Conservation (phyloP, 2,329 filamentous ascomycete species). For the Fusarium verrucosum region DNA sequence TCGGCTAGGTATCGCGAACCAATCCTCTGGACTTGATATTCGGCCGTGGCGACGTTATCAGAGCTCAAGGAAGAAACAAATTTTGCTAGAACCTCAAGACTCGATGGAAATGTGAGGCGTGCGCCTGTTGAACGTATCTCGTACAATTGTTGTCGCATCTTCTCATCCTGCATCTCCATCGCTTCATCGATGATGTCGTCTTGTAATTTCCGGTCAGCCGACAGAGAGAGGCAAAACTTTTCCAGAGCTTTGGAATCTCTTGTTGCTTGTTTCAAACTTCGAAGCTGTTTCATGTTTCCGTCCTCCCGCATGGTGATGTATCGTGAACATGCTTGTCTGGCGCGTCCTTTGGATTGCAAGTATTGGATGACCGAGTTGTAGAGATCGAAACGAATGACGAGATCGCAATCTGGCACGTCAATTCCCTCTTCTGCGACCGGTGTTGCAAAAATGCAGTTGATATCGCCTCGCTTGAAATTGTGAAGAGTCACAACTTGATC, state of each 20-base stretch:
- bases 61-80: constrained; percentile 73
- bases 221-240: constrained; percentile 78
- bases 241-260: constrained; percentile 71
- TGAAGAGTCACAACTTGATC: constrained; percentile 79
- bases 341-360: constrained; percentile 89
- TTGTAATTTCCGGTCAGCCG: constrained; percentile 71
- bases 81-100: constrained; percentile 74
- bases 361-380: constrained; percentile 94
- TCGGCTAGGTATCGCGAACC: constrained; percentile 76
- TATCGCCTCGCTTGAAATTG: constrained; percentile 66
- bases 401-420: constrained; percentile 73
- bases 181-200: constrained; percentile 35
- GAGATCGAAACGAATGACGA: constrained; percentile 81
- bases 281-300: constrained; percentile 69
- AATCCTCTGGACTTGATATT: constrained; percentile 69
- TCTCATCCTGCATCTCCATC: constrained; percentile 32
- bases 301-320: constrained; percentile 87
- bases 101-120: constrained; percentile 79
- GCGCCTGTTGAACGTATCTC: constrained; percentile 75
- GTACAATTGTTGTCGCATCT: constrained; percentile 59
- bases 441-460: constrained; percentile 73
- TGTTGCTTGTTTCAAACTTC: constrained; percentile 67
- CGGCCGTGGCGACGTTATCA: constrained; percentile 50
- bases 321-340: constrained; percentile 78
- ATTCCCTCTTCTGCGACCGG: constrained; percentile 74